Conservation (phyloP, 306 rosid genomes). For the Vigna radiata region DNA sequence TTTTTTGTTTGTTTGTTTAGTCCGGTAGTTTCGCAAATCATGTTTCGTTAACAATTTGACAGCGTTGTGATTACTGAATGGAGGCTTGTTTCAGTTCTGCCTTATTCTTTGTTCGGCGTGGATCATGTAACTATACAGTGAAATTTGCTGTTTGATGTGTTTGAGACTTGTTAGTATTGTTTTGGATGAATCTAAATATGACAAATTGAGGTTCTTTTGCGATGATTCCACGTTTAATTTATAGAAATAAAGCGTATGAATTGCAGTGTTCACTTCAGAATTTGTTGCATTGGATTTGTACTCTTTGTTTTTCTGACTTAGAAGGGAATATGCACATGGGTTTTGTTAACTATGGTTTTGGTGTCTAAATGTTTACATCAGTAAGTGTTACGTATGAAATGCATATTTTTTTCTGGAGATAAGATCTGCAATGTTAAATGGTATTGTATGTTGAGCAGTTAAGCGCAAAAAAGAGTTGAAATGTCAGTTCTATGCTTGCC, state of each 20-base stretch:
- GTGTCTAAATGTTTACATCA: background rate
- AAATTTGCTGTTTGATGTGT: slow-evolving; percentile 28
- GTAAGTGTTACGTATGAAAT: background rate
- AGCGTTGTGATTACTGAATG: slow-evolving; percentile 46
- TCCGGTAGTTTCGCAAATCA: slow-evolving; percentile 27
- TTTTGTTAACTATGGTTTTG: no score
- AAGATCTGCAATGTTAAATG: background rate
- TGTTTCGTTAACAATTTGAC: slow-evolving; percentile 17
- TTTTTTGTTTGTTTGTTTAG: background rate
- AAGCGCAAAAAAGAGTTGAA: slow-evolving; percentile 4
- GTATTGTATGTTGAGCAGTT: background rate
- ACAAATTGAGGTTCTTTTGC: slow-evolving; percentile 22
- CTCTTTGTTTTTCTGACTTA: background rate
- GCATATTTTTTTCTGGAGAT: background rate
- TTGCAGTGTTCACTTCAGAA: background rate
- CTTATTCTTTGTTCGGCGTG: slow-evolving; percentile 13
- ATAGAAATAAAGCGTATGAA: slow-evolving; percentile 15
- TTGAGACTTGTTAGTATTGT: slow-evolving; percentile 20
- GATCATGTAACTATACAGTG: slow-evolving; percentile 11
- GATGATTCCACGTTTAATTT: slow-evolving; percentile 21
- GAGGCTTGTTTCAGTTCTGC: slow-evolving; percentile 38
- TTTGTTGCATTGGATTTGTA: slow-evolving; percentile 22
- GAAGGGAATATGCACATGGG: background rate
- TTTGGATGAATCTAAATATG: slow-evolving; percentile 27
- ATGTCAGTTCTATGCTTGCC: background rate